Percentiles rank a stretch among this genome's conserved stretches.
These are phyloP conservation scores for Lupinus albus DNA, from an alignment of 306 rosid species.

Conservation along the genomic window DNA sequence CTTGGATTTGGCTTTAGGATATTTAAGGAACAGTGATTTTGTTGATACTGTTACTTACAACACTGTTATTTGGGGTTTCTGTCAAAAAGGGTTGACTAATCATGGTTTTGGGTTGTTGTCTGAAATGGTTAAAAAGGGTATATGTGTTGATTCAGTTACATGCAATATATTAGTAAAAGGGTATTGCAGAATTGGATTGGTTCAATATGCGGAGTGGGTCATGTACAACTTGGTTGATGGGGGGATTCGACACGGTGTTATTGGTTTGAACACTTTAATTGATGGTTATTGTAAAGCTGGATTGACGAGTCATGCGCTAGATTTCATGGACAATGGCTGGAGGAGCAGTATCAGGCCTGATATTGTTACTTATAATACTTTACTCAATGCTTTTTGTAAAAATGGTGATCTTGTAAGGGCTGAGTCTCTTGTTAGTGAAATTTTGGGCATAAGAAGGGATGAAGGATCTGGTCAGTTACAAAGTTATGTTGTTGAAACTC, in stretches of 20 bases:
- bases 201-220: constrained; percentile 64
- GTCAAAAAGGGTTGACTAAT: constrained; percentile 57
- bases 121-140: constrained; percentile 66
- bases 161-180: constrained; percentile 68
- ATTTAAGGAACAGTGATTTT: constrained; percentile 48
- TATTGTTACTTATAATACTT: constrained; percentile 67
- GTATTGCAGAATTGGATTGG: constrained; percentile 62
- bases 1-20: constrained; percentile 59
- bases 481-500: constrained; percentile 32
- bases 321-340: constrained; percentile 53
- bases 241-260: constrained; percentile 52
- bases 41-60: constrained; percentile 67
- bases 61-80: constrained; percentile 74
- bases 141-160: constrained; percentile 58
- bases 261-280: constrained; percentile 62
- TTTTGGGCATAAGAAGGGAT: constrained; percentile 45
- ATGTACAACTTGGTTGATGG: constrained; percentile 56
- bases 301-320: constrained; percentile 51
- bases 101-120: constrained; percentile 74
- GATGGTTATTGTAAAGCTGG: constrained; percentile 72
- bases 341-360: constrained; percentile 50
- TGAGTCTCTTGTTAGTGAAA: constrained; percentile 49
- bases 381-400: constrained; percentile 66
- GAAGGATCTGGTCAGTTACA: constrained; percentile 35
- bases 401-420: constrained; percentile 57